Evolutionary conservation across 75 land plant species (phyloP), one percentile per base, ranked within the genome.

Genomic region (Isoetes taiwanensis): DNA sequence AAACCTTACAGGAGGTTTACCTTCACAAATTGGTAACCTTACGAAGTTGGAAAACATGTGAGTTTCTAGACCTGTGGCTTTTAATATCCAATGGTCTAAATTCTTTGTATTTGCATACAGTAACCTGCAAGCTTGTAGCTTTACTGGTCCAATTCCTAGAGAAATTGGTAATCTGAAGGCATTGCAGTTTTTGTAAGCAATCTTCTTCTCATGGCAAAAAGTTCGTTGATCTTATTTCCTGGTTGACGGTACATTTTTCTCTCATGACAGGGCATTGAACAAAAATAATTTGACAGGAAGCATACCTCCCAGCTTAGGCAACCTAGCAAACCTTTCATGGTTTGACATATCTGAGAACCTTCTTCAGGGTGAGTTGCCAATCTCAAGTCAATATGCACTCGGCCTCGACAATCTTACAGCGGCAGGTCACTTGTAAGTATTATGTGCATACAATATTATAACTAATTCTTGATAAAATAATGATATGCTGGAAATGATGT

Each of bases 291-390:
- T 84, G 27, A 72, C 57, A 19, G 85, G 85, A 5, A 4, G 30
- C 1, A 75, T 84, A 63, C 89, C 89, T 11, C 43, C 85, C 29
- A 69, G 78, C 31, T 26, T 84, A 33, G 89, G 89, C 31, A 64
- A 43, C 12, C 79, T 84, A 8, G 66, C 65, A 12, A 77, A 86
- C 1, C 63, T 16, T n/a, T 19, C 50, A 6, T 86, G 14, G 89
- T 62, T 84, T 37, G 89, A 84, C 52, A 24, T 84, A 14, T 64
- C 85, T n/a, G 72, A 72, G 52, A 84, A 84, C 52, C 43, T 46
- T 52, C 63, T 84, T 6, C 43, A 32, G 3, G 89, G 89, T 56
- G 20, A 42, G 0, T 63, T 84, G 31, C 89, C 89, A 2, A 67
- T 78, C 30, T 83, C 86, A 26, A 55, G 62, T 62, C 64, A 35